These are phyloP conservation scores for Calamus simplicifolius DNA, from an alignment of 176 grass and related monocot genomes.

Conservation along the genomic window DNA sequence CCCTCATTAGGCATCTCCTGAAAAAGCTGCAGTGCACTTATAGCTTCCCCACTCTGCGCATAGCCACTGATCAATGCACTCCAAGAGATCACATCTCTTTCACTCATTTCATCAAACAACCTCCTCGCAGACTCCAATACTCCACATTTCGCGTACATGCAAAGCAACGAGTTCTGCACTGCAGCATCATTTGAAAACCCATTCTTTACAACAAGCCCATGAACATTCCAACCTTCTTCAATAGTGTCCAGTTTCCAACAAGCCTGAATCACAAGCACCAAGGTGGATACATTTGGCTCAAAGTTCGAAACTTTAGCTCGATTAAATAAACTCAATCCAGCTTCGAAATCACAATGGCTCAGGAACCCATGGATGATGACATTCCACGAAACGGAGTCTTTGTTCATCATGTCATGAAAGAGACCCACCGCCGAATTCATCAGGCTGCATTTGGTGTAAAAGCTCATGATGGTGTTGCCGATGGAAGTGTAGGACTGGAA, in stretches of 20 bases:
- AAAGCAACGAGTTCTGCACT: slow-evolving; percentile 19
- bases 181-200: slow-evolving; percentile 12
- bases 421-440: slow-evolving; percentile 5
- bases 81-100: slow-evolving; percentile 36
- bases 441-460: slow-evolving; percentile 19
- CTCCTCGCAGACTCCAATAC: slow-evolving; percentile 6
- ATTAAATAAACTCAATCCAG: slow-evolving; percentile 1
- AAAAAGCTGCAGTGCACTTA: slow-evolving; percentile 17
- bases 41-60: slow-evolving; percentile 1
- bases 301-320: slow-evolving; percentile 9
- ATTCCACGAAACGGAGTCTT: slow-evolving; percentile 33
- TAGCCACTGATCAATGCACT: slow-evolving; percentile 26
- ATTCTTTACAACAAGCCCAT: slow-evolving; percentile 16
- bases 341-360: not conserved
- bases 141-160: slow-evolving; percentile 20
- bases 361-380: slow-evolving; percentile 25
- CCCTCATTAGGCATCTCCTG: slow-evolving; percentile 7
- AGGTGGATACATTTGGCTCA: slow-evolving; percentile 19
- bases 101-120: slow-evolving; percentile 23
- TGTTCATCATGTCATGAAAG: slow-evolving; percentile 12
- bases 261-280: slow-evolving; percentile 22
- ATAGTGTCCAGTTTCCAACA: slow-evolving; percentile 19
- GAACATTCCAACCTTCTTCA: slow-evolving; percentile 20
- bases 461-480: slow-evolving; percentile 31
- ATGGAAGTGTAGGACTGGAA: slow-evolving; percentile 11